phyloP scores from a whole-genome alignment of 2,329 filamentous ascomycete species.

The Hymenotorrendiella dingleyae region DNA sequence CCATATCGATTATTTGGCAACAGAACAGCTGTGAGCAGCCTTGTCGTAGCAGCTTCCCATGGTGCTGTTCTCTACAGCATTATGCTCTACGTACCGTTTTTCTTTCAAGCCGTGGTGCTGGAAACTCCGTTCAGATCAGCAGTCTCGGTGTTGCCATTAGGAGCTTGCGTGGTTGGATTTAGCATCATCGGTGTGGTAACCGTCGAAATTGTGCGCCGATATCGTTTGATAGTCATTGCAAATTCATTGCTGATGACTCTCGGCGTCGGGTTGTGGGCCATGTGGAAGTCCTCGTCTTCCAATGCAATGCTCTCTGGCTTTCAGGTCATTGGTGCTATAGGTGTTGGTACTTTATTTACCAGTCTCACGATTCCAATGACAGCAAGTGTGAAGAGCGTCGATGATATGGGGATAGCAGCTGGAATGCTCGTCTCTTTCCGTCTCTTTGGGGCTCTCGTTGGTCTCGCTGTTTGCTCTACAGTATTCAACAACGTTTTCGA shows the following conservation, averaged over 20 bases:
- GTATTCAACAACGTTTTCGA: conserved; percentile 32
- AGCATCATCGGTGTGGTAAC: not conserved
- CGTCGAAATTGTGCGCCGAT: conserved; percentile 1
- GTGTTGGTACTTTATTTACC: conserved; percentile 18
- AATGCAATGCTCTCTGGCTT: conserved; percentile 16
- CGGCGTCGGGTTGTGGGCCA: not conserved
- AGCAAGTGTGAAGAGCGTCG: conserved; percentile 28
- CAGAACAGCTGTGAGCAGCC: conserved; percentile 41
- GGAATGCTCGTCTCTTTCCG: conserved; percentile 32
- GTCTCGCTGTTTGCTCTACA: conserved; percentile 32
- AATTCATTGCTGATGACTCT: not conserved
- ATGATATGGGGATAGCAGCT: conserved; percentile 33
- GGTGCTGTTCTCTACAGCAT: conserved; percentile 45
- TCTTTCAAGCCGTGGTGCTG: conserved; percentile 26
- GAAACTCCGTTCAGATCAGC: conserved; percentile 2
- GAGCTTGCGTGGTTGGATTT: conserved; percentile 1
- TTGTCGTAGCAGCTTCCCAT: conserved; percentile 42
- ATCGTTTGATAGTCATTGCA: not conserved
- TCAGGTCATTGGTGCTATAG: conserved; percentile 27
- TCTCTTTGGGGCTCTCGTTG: conserved; percentile 34
- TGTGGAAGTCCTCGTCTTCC: not conserved
- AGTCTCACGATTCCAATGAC: conserved; percentile 28
- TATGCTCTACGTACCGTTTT: conserved; percentile 46
- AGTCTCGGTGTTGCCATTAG: not conserved
- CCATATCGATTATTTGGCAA: conserved; percentile 35